Percentiles rank a stretch among this genome's conserved stretches.
Evolutionary conservation across 1,284 basidiomycete genomes (phyloP).

Genomic region (Pseudozyma hubeiensis): DNA sequence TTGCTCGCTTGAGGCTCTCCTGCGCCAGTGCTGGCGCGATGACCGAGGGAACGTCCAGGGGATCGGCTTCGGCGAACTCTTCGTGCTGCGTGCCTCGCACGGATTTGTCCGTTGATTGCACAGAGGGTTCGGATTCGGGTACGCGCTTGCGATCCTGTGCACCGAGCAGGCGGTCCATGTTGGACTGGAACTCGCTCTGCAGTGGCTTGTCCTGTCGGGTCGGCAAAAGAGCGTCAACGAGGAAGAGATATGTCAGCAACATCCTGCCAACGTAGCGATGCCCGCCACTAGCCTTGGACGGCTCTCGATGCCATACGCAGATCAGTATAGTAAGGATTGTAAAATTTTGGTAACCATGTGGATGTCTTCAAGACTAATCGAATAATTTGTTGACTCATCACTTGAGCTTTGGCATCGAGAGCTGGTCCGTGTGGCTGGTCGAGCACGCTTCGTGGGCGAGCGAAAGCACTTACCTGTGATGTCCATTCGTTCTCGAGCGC

Average conservation of each 20-base stretch:
- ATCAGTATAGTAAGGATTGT: constrained; percentile 58
- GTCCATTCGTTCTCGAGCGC: constrained; percentile 61
- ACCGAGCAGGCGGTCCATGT: constrained; percentile 64
- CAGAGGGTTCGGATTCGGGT: constrained; percentile 34
- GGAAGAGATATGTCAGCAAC: constrained; percentile 11
- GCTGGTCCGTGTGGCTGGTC: background rate
- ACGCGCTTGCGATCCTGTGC: constrained; percentile 45
- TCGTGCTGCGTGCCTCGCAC: constrained; percentile 55
- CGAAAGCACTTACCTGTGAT: constrained; percentile 53
- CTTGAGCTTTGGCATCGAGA: constrained; percentile 23
- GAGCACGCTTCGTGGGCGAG: background rate
- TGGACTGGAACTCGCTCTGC: constrained; percentile 60
- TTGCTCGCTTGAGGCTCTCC: constrained; percentile 23
- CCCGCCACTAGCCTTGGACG: background rate
- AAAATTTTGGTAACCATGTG: constrained; percentile 57
- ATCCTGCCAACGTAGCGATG: background rate
- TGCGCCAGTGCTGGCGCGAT: constrained; percentile 44
- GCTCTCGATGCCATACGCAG: constrained; percentile 20
- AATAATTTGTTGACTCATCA: constrained; percentile 54
- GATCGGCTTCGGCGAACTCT: constrained; percentile 48
- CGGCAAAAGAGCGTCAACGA: background rate
- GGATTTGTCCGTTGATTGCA: constrained; percentile 37
- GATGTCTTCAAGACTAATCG: constrained; percentile 68
- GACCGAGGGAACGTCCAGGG: constrained; percentile 30
- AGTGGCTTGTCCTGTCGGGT: constrained; percentile 53